Conservation (phyloP, 169 alveolate genomes). For the Cryptosporidium sp. region DNA sequence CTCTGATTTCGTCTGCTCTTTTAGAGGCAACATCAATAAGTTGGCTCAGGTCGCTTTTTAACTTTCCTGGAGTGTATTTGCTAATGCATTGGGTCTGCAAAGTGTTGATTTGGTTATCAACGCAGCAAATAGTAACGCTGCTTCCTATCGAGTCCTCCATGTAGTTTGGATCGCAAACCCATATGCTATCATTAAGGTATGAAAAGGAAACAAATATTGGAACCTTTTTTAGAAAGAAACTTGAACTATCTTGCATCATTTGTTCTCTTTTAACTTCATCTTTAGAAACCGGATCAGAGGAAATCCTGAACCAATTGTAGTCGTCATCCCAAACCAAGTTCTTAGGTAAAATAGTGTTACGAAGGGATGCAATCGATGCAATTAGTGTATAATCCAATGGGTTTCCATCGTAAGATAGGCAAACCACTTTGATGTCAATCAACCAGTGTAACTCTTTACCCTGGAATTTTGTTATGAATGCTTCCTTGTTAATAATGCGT, state of each 20-base stretch:
- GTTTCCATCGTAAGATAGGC: conserved; percentile 71
- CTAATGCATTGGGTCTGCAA: conserved; percentile 49
- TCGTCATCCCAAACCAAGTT: conserved; percentile 40
- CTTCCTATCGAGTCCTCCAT: conserved; percentile 68
- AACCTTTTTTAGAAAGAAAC: conserved; percentile 20
- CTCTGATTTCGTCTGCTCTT: conserved; percentile 49
- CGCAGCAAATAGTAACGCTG: conserved; percentile 31
- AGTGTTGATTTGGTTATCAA: conserved; percentile 36
- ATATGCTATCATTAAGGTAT: conserved; percentile 18
- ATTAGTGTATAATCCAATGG: conserved; percentile 47
- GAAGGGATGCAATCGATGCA: conserved; percentile 40
- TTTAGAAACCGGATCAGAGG: not conserved
- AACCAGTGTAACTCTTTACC: conserved; percentile 59
- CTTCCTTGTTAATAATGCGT: conserved; percentile 43
- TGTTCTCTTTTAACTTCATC: not conserved
- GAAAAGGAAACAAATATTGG: conserved; percentile 73
- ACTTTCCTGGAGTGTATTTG: conserved; percentile 12
- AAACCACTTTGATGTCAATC: conserved; percentile 40
- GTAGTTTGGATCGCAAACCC: conserved; percentile 73
- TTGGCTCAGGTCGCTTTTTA: conserved; percentile 10
- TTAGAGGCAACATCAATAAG: conserved; percentile 28
- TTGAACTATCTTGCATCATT: not conserved
- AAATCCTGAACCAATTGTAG: conserved; percentile 33
- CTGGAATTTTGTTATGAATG: conserved; percentile 9
- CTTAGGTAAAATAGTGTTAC: conserved; percentile 21